phyloP scores from a whole-genome alignment of 768 basidiomycete species.

The Hirschioporus abietinus region DNA sequence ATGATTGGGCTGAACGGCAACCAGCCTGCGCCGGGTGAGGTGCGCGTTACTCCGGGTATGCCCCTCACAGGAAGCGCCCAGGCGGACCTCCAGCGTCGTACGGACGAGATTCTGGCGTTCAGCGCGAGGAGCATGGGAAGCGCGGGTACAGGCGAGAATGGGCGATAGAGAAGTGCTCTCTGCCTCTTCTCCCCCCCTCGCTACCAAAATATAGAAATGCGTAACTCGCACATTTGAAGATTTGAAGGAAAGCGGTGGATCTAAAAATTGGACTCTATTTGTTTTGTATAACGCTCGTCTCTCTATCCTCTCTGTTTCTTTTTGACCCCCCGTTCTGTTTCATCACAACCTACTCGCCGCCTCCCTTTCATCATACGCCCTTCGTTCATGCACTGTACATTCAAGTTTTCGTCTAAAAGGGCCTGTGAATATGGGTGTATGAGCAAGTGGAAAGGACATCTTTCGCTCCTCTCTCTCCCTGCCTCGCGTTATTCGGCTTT shows the following conservation, averaged over 20 bases:
- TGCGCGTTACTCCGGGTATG: background rate
- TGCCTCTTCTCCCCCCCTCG: too few relatives aligned
- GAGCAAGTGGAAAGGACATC: background rate
- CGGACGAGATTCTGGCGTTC: slow-evolving; percentile 1
- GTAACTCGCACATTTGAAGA: background rate
- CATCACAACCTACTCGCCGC: background rate
- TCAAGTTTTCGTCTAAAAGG: background rate
- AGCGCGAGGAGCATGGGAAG: slow-evolving; percentile 2
- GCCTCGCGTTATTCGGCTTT: too few relatives aligned
- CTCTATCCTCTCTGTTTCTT: background rate
- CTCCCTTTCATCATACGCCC: background rate
- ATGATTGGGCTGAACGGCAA: background rate
- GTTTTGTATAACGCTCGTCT: background rate
- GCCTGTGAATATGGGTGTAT: background rate
- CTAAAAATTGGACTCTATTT: background rate
- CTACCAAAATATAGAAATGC: background rate
- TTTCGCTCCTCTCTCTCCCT: background rate
- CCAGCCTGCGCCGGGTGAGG: background rate
- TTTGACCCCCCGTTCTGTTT: background rate
- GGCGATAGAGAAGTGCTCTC: background rate
- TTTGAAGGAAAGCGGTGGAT: background rate
- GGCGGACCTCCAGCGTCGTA: slow-evolving; percentile 1
- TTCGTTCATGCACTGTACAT: background rate
- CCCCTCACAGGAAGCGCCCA: background rate
- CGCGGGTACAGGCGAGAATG: background rate